Evolutionary conservation across 805 yeast species (phyloP).

Genomic region (Starmerella etchellsii): DNA sequence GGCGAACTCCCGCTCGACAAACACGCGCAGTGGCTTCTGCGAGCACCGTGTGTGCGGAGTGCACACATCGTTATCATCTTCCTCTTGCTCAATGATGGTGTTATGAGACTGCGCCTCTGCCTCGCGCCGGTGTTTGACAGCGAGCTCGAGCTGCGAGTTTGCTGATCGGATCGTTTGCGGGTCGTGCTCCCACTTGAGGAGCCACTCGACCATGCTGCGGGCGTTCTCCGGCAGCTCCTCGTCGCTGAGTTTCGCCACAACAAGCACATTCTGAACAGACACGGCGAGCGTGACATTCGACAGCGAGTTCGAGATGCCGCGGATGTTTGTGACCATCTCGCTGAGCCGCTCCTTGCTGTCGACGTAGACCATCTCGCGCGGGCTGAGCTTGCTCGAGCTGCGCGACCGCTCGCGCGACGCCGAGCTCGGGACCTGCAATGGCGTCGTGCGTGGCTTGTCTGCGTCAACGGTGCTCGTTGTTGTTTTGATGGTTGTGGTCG

Average conservation of each 20-base stretch:
- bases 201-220: slow-evolving; percentile 19
- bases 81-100: not conserved
- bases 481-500: not conserved
- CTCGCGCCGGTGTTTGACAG: not conserved
- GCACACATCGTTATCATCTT: not conserved
- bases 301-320: slow-evolving; percentile 23
- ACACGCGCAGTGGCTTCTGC: slow-evolving; percentile 35
- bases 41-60: slow-evolving; percentile 3
- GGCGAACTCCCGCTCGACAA: slow-evolving; percentile 60
- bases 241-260: slow-evolving; percentile 22
- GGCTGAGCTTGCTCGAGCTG: slow-evolving; percentile 17
- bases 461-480: not conserved
- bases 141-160: slow-evolving; percentile 2
- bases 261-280: slow-evolving; percentile 17
- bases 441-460: not conserved
- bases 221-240: slow-evolving; percentile 16
- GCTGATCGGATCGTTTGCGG: not conserved
- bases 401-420: slow-evolving; percentile 9
- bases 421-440: not conserved
- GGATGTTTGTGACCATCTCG: slow-evolving; percentile 23
- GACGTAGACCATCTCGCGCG: slow-evolving; percentile 22
- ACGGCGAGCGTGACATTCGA: slow-evolving; percentile 21
- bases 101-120: not conserved
- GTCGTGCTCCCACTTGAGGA: slow-evolving; percentile 19
- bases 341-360: slow-evolving; percentile 22